Percentiles rank a stretch among this genome's conserved stretches.
phyloP scores from a whole-genome alignment of 495 filamentous ascomycete species.

The Monascus purpureus region DNA sequence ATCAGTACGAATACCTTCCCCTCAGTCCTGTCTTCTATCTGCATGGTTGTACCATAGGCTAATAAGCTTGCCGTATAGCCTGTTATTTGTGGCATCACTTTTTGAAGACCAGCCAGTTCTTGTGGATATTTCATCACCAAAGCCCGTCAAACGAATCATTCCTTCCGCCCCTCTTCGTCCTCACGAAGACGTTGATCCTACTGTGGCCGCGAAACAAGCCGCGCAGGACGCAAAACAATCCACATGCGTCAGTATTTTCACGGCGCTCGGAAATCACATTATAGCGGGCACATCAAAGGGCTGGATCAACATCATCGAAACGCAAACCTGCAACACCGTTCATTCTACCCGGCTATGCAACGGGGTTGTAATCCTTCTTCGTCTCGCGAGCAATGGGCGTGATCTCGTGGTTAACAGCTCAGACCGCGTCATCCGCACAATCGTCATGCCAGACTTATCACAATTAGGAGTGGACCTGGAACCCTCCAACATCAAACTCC shows the following conservation, averaged over 20 bases:
- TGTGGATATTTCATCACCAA: conserved; percentile 57
- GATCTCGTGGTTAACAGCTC: conserved; percentile 81
- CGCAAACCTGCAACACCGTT: conserved; percentile 59
- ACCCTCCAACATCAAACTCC: conserved; percentile 50
- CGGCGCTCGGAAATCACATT: conserved; percentile 68
- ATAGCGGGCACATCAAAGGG: conserved; percentile 87
- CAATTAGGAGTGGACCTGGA: conserved; percentile 33
- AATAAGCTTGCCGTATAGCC: conserved; percentile 26
- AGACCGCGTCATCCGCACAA: conserved; percentile 83
- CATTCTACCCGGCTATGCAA: conserved; percentile 75
- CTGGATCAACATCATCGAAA: conserved; percentile 87
- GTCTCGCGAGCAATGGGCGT: conserved; percentile 67
- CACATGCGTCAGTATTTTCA: conserved; percentile 84
- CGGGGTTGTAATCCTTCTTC: conserved; percentile 77
- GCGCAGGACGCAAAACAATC: conserved; percentile 87
- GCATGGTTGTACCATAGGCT: not conserved
- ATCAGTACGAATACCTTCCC: conserved; percentile 48
- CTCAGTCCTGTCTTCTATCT: not conserved
- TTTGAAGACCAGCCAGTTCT: conserved; percentile 87
- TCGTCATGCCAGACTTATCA: conserved; percentile 55
- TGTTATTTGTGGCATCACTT: conserved; percentile 71
- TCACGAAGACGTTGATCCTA: conserved; percentile 46
- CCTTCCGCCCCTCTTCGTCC: conserved; percentile 67
- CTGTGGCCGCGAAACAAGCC: conserved; percentile 64
- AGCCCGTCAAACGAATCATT: conserved; percentile 57